Evolutionary conservation across 2,329 filamentous ascomycete genomes (phyloP), one percentile per base, ranked within the genome.

Genomic region (Pseudocercospora vitis): DNA sequence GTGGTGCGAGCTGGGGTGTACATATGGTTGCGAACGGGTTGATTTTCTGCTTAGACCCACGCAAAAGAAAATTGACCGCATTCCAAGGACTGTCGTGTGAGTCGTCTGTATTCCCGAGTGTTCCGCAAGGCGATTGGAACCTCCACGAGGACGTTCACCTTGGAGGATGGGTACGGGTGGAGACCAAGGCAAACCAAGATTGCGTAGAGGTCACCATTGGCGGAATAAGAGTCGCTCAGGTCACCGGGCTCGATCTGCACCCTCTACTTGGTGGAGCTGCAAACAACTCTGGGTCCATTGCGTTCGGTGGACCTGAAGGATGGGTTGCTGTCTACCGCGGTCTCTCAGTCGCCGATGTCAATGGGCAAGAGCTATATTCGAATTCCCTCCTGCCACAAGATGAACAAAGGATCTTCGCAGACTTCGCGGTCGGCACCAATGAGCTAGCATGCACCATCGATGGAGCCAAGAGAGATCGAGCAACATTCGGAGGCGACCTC

Each of bases 391-490:
- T 24, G 7, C 39, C 35, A 21, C 28, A 35, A 7, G 46, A 50
- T 23, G 12, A 29, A 8, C n/a, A 46, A 23, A 49, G 52, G 32
- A 58, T 52, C 8, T 47, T 52, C 14, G 23, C 19, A 1, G 55
- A 55, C 18, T 58, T 58, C 26, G 52, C 49, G 9, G 45, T 55
- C 21, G 55, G 55, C 6, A 52, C 53, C 7, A 59, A 59, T 18
- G 3, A 19, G 18, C 40, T 59, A 9, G 23, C 56, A 5, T 56
- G 53, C 23, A 48, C 45, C 37, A 59, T 56, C 11, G 56, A 59
- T 24, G 56, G 56, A n/a, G 56, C 56, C 7, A 59, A 59, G 48
- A 21, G 56, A 37, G 56, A 56, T 35, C 50, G 56, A 48, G 54
- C 56, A 9, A 49, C 49, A 2, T 56, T 56, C 28, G 53, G 56